Evolutionary conservation across 192 early-diverging fungal genomes (phyloP).

Genomic region (Coemansia sp.): DNA sequence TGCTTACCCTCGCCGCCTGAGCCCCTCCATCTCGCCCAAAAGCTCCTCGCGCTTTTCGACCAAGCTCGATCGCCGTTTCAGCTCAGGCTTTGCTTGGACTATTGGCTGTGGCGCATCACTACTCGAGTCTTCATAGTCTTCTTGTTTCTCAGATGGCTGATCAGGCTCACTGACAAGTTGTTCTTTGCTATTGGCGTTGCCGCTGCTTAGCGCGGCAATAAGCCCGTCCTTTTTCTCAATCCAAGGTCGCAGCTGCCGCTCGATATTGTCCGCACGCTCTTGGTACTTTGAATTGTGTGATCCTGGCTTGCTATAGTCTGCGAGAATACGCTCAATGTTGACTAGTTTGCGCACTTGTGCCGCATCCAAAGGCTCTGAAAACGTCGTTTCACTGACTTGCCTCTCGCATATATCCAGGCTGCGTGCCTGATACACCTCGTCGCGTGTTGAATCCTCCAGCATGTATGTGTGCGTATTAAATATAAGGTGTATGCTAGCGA

Average conservation of each 20-base stretch:
- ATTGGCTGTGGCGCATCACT: not conserved
- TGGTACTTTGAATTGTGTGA: not conserved
- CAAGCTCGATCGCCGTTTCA: constrained; percentile 20
- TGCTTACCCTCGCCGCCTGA: constrained; percentile 48
- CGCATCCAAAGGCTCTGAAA: constrained; percentile 42
- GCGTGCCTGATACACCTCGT: constrained; percentile 21
- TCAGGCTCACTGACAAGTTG: not conserved
- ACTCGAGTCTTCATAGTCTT: not conserved
- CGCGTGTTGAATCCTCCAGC: not conserved
- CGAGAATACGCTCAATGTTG: constrained; percentile 33
- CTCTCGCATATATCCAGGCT: constrained; percentile 30
- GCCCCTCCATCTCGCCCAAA: constrained; percentile 42
- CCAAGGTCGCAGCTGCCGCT: constrained; percentile 27
- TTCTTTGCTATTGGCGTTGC: not conserved
- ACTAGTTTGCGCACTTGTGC: constrained; percentile 35
- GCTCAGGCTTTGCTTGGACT: not conserved
- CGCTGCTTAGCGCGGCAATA: constrained; percentile 5
- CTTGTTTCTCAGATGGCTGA: not conserved
- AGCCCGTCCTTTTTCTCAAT: constrained; percentile 29
- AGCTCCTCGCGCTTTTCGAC: constrained; percentile 39
- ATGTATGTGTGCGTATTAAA: not conserved
- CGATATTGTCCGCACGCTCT: constrained; percentile 8
- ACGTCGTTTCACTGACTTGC: constrained; percentile 19
- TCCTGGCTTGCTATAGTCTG: not conserved
- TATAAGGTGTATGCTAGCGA: not conserved